Conservation (phyloP, 2,329 filamentous ascomycete species). For the Xylariaceae sp. region DNA sequence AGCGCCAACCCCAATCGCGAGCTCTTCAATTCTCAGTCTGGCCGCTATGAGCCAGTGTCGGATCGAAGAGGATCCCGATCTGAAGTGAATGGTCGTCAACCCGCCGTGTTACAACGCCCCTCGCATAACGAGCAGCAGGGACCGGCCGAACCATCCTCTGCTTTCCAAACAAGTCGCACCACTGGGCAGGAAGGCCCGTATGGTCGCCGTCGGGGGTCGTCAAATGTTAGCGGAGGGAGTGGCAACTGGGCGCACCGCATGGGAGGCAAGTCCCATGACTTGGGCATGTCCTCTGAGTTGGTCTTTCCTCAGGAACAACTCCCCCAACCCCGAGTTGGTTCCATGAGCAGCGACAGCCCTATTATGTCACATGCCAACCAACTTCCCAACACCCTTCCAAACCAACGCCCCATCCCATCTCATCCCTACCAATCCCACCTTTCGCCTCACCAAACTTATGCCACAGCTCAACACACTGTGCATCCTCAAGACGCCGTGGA, state of each 20-base stretch:
- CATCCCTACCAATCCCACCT: constrained; percentile 41
- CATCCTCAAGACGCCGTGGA: constrained; percentile 34
- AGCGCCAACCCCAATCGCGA: constrained; percentile 64
- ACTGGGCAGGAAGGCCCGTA: constrained; percentile 65
- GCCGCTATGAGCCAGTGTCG: constrained; percentile 83
- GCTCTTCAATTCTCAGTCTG: constrained; percentile 92
- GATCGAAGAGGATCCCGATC: constrained; percentile 73
- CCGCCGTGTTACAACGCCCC: constrained; percentile 75
- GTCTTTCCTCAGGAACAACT: constrained; percentile 31
- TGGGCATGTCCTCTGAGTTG: constrained; percentile 43
- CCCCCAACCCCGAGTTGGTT: constrained; percentile 39
- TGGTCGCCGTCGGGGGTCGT: constrained; percentile 78
- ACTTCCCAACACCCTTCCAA: constrained; percentile 28
- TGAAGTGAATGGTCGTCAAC: constrained; percentile 67
- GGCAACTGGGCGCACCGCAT: constrained; percentile 63
- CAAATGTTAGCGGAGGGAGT: constrained; percentile 86
- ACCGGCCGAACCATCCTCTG: constrained; percentile 78
- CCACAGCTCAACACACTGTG: constrained; percentile 39
- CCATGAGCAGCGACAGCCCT: constrained; percentile 51
- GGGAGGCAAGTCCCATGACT: constrained; percentile 41
- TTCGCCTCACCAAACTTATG: constrained; percentile 44
- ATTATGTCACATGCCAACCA: constrained; percentile 45
- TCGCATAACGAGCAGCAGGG: constrained; percentile 58
- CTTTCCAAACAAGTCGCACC: constrained; percentile 77
- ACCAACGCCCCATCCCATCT: constrained; percentile 30